Base-by-base conservation (phyloP, 345 rosid genomes). In the Moringa oleifera region DNA sequence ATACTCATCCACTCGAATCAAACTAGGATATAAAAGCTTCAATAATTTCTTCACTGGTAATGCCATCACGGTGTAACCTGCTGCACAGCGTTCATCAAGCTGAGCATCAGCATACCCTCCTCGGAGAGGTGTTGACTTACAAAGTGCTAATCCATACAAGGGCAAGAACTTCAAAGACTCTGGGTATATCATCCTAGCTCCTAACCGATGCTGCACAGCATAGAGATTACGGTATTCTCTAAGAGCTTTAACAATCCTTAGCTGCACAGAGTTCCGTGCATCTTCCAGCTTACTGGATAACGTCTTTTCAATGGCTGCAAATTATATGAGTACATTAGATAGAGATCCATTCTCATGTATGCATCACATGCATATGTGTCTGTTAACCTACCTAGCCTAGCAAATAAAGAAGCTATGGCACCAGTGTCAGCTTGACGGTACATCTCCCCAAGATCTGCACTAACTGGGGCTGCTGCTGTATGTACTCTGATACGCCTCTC, bases 401-500 rank as follows among this genome's bases (percentile, higher is more conserved):
- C 54, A 78, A 91, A 81, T 76, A 91, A 61, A 62, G 98, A 95
- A 66, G 87, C 80, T 64, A 91, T 80, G 71, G 98, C 85, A 71
- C 96, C 96, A 64, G 79, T 76, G 83, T 95, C 99, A 70, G 98
- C 99, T 57, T 80, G 91, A 33, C 91, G 79, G 73, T 95, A 95
- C 99, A 95, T 95, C 69, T 87, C 97, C 68, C 94, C 93, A 71
- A 95, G 85, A 71, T 91, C 91, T 51, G 99, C 22, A 71, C 89
- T 96, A 24, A 91, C 94, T 31, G 97, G 98, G 20, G 94, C 97
- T 45, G 88, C 86, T 50, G 92, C 83, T 8, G 97, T 95, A 72
- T 91, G 99, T 65, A 95, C 89, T 79, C 98, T 87, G 68, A 95
- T 95, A 61, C 98, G 94, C 73, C 99, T 91, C 84, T 95, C 99